Evolutionary conservation across 2,329 filamentous ascomycete genomes (phyloP).

Genomic region (Pseudogymnoascus sp.): DNA sequence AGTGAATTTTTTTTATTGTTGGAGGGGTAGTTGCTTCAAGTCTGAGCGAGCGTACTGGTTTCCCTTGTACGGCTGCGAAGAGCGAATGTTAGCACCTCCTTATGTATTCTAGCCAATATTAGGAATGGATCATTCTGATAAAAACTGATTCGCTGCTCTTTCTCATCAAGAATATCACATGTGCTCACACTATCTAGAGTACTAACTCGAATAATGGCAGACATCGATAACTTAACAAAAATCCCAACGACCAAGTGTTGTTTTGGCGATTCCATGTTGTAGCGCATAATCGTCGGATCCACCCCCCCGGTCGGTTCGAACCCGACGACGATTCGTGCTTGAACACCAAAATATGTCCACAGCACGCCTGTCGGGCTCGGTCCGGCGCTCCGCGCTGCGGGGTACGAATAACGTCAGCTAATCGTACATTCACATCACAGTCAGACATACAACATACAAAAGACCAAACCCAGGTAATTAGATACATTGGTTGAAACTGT

Average conservation of each 20-base stretch:
- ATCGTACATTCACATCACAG: neutral
- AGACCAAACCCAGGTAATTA: neutral
- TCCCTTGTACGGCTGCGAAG: constrained; percentile 1
- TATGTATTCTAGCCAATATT: constrained; percentile 7
- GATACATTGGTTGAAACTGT: neutral
- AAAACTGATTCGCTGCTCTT: neutral
- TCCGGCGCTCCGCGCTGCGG: neutral
- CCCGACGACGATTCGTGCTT: neutral
- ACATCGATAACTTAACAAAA: neutral
- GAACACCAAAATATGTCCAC: neutral
- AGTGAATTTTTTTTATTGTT: neutral
- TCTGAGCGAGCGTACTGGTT: neutral
- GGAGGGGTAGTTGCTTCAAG: neutral
- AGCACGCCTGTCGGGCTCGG: neutral
- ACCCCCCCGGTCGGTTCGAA: neutral
- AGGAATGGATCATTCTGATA: neutral
- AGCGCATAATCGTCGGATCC: neutral
- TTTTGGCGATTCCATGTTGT: neutral
- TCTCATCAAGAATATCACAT: neutral
- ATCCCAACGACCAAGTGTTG: neutral
- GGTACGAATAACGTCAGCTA: constrained; percentile 2
- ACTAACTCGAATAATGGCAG: neutral
- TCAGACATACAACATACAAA: neutral
- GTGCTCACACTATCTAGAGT: neutral
- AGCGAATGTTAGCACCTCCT: constrained; percentile 1